phyloP scores from a whole-genome alignment of 441 rosid genomes.

The Gossypium davidsonii region DNA sequence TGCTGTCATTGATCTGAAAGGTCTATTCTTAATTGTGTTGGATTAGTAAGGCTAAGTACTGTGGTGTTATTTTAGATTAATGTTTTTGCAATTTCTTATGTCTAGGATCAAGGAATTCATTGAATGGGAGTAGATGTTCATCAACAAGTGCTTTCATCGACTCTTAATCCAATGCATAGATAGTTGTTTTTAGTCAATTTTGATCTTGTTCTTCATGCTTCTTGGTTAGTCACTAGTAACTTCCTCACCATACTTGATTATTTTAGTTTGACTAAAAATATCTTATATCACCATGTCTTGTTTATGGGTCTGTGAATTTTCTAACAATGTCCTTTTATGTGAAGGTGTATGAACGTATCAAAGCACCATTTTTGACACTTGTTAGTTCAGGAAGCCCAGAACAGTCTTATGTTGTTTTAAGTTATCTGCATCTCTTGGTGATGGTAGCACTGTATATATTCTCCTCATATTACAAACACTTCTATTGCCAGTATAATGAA shows the following conservation, averaged over 20 bases:
- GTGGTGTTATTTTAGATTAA: slow-evolving; percentile 4
- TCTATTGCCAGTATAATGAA: slow-evolving; percentile 95
- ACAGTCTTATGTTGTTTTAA: slow-evolving; percentile 88
- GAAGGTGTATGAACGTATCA: slow-evolving; percentile 93
- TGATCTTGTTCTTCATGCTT: neutral
- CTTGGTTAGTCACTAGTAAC: neutral
- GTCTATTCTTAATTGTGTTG: neutral
- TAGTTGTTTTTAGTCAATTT: neutral
- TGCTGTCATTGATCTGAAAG: neutral
- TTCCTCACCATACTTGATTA: neutral
- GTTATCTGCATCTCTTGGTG: slow-evolving; percentile 93
- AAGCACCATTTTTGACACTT: slow-evolving; percentile 90
- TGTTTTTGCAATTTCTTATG: slow-evolving; percentile 13
- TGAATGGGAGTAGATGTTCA: slow-evolving; percentile 86
- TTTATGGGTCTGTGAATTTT: slow-evolving; percentile 15
- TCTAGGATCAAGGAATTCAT: slow-evolving; percentile 86
- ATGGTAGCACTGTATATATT: slow-evolving; percentile 88
- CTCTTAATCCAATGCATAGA: neutral
- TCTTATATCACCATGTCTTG: neutral
- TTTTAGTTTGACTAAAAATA: neutral
- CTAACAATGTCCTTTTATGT: slow-evolving; percentile 20
- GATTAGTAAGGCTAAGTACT: neutral
- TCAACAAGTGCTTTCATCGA: slow-evolving; percentile 62
- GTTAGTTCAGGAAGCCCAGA: slow-evolving; percentile 99
- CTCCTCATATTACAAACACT: slow-evolving; percentile 83